Percentiles rank a stretch among this genome's conserved stretches.
Evolutionary conservation across 1,284 basidiomycete species (phyloP).

Genomic region (Papiliotrema flavescens): DNA sequence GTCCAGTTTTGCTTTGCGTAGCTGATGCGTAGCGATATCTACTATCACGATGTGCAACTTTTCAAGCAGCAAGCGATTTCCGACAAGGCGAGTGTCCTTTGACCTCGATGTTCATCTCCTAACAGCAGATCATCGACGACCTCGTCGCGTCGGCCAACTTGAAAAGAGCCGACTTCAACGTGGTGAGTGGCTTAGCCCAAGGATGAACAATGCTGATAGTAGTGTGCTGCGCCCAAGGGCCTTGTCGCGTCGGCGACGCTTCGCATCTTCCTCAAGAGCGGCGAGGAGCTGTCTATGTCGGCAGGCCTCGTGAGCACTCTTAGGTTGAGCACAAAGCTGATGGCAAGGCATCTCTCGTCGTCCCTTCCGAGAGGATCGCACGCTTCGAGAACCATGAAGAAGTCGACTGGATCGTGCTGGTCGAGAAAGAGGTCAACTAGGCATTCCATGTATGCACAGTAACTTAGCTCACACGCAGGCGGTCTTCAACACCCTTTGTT

Average conservation of each 20-base stretch:
- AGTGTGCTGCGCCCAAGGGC: constrained; percentile 85
- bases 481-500: constrained; percentile 76
- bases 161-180: constrained; percentile 68
- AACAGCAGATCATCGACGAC: constrained; percentile 73
- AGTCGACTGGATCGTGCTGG: constrained; percentile 71
- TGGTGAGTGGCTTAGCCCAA: constrained; percentile 55
- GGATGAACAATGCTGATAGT: constrained; percentile 8
- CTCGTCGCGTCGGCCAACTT: constrained; percentile 74
- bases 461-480: constrained; percentile 61
- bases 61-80: constrained; percentile 72
- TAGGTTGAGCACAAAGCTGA: background rate
- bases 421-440: constrained; percentile 97
- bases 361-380: constrained; percentile 65
- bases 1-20: background rate
- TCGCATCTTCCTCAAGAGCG: constrained; percentile 58
- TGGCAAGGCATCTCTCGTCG: constrained; percentile 67
- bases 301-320: background rate
- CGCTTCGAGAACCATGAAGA: constrained; percentile 56
- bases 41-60: constrained; percentile 72
- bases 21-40: constrained; percentile 64
- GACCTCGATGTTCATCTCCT: background rate
- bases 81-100: constrained; percentile 58
- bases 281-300: constrained; percentile 54
- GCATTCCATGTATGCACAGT: no score
- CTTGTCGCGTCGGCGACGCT: constrained; percentile 68